These are phyloP conservation scores for Microcos paniculata DNA, from an alignment of 345 rosid genomes.

Conservation along the genomic window DNA sequence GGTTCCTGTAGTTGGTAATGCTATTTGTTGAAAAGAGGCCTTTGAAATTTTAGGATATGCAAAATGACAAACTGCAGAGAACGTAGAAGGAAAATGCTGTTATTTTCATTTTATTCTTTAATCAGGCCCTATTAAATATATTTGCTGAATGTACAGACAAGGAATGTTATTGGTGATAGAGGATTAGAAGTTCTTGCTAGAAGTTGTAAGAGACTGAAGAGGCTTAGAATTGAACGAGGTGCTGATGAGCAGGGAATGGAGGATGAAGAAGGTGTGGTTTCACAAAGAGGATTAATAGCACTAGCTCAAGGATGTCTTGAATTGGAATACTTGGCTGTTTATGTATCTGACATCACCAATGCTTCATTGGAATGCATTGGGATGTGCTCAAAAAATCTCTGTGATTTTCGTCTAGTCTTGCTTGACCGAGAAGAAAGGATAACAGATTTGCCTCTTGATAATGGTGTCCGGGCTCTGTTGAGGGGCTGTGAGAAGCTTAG, in stretches of 20 bases:
- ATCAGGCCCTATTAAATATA: neutral
- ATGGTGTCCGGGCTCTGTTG: conserved; percentile 80
- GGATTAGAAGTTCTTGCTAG: conserved; percentile 83
- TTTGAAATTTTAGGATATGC: conserved; percentile 3
- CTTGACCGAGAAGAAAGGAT: conserved; percentile 70
- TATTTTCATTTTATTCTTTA: neutral
- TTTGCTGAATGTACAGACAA: conserved; percentile 55
- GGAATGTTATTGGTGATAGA: conserved; percentile 94
- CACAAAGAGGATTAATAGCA: conserved; percentile 84
- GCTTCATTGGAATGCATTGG: conserved; percentile 68
- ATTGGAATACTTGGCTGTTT: conserved; percentile 77
- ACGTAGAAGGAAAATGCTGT: neutral
- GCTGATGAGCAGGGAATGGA: conserved; percentile 85
- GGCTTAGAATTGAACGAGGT: conserved; percentile 94
- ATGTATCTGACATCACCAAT: conserved; percentile 86
- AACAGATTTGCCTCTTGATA: conserved; percentile 86
- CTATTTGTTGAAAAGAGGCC: neutral
- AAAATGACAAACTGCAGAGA: neutral
- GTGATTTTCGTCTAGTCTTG: conserved; percentile 85
- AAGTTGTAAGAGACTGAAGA: conserved; percentile 65
- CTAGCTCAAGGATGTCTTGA: conserved; percentile 84
- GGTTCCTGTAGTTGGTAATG: neutral
- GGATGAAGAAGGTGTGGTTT: conserved; percentile 84
- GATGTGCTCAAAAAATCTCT: conserved; percentile 59
- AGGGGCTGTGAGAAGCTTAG: conserved; percentile 78